A percentile compares a stretch with the other conserved stretches of the same genome.
Conservation (phyloP, 176 grass and related monocot genomes). For the Puccinellia tenuiflora region DNA sequence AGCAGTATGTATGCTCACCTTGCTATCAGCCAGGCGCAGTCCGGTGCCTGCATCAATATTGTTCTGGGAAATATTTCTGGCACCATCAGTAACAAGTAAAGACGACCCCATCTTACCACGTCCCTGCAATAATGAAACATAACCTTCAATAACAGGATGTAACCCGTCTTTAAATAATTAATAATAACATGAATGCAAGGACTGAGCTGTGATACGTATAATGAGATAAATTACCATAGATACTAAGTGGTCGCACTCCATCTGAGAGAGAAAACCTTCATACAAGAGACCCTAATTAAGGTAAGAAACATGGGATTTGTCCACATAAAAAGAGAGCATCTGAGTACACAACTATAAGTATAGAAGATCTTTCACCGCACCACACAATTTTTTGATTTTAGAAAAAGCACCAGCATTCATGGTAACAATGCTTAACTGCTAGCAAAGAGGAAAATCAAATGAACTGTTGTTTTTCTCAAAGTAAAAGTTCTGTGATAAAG, state of each 20-base stretch:
- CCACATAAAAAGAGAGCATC: slow-evolving; percentile 45
- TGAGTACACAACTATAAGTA: no score
- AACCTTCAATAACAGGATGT: neutral
- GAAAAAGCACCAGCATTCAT: neutral
- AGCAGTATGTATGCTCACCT: slow-evolving; percentile 32
- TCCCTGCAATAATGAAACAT: slow-evolving; percentile 44
- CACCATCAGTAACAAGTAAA: slow-evolving; percentile 29
- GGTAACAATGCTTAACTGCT: neutral
- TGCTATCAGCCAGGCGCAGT: slow-evolving; percentile 34
- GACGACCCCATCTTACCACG: slow-evolving; percentile 33
- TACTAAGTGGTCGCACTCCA: slow-evolving; percentile 67
- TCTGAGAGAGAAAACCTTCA: slow-evolving; percentile 82
- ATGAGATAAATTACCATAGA: slow-evolving; percentile 60
- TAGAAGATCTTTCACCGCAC: neutral
- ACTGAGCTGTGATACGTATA: slow-evolving; percentile 4
- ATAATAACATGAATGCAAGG: neutral
- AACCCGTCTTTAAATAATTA: neutral
- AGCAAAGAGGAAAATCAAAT: neutral
- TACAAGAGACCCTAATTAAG: slow-evolving; percentile 88
- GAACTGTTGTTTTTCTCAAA: neutral
- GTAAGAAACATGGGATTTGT: slow-evolving; percentile 41
- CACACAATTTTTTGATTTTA: neutral
- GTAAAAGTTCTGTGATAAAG: neutral
- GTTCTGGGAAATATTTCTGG: slow-evolving; percentile 33
- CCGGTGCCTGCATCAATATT: slow-evolving; percentile 6